Conservation (phyloP, 345 rosid genomes). For the Lepidium africanum region DNA sequence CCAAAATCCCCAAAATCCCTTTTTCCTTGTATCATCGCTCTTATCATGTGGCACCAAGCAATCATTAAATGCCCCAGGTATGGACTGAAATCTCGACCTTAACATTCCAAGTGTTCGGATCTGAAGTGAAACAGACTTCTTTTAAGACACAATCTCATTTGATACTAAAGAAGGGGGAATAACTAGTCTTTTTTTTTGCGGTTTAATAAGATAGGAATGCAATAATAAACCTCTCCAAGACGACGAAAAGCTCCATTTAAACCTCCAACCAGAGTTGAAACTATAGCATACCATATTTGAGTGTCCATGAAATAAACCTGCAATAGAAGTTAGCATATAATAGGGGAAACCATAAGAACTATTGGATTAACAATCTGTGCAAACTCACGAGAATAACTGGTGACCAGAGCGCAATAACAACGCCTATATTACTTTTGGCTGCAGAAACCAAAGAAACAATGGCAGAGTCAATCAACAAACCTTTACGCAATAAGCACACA, state of each 20-base stretch:
- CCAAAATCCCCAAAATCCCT: conserved; percentile 38
- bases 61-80: conserved; percentile 47
- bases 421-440: conserved; percentile 46
- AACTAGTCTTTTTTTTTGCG: neutral
- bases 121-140: conserved; percentile 26
- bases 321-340: conserved; percentile 3
- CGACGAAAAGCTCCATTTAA: conserved; percentile 52
- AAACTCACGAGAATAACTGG: conserved; percentile 56
- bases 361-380: conserved; percentile 2
- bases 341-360: neutral
- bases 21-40: conserved; percentile 30
- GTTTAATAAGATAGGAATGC: neutral
- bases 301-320: conserved; percentile 60
- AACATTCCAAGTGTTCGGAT: conserved; percentile 51
- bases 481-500: neutral
- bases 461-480: neutral
- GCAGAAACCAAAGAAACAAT: conserved; percentile 20
- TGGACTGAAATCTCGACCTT: conserved; percentile 48
- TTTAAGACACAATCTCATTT: conserved; percentile 11
- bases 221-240: conserved; percentile 45
- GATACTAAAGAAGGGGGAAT: conserved; percentile 1
- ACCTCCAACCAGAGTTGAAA: conserved; percentile 50
- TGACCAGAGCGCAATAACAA: conserved; percentile 48
- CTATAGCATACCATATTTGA: conserved; percentile 58
- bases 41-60: conserved; percentile 41